Evolutionary conservation across 768 basidiomycete genomes (phyloP).

Genomic region (Postia placenta): DNA sequence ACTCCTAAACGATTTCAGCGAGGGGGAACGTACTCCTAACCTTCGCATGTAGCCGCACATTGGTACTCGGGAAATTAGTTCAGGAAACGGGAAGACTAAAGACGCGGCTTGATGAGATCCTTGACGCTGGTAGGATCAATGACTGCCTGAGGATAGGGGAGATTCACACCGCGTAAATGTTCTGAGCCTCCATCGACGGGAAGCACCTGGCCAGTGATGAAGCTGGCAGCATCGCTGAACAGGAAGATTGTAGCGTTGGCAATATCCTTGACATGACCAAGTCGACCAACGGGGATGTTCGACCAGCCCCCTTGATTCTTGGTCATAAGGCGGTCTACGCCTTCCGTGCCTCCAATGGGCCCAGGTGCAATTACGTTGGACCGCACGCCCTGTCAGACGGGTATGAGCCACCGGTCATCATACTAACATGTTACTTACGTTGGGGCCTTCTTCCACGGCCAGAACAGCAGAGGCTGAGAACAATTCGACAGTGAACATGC

Average conservation of each 20-base stretch:
- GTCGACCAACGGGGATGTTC: conserved; percentile 42
- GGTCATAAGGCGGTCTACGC: conserved; percentile 49
- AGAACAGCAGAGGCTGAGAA: conserved; percentile 61
- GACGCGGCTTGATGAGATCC: conserved; percentile 42
- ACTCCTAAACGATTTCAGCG: too few relatives aligned
- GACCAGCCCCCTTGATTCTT: conserved; percentile 9
- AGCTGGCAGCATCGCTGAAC: conserved; percentile 75
- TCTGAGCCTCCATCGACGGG: conserved; percentile 63
- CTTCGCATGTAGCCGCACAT: too few relatives aligned
- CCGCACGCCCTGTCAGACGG: conserved; percentile 56
- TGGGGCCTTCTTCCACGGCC: conserved; percentile 91
- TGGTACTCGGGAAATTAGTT: too few relatives aligned
- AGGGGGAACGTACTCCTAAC: too few relatives aligned
- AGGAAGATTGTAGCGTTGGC: conserved; percentile 73
- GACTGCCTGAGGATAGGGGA: conserved; percentile 62
- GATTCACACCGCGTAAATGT: conserved; percentile 38
- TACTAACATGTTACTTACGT: conserved; percentile 23
- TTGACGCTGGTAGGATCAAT: conserved; percentile 51
- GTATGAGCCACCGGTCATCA: not conserved
- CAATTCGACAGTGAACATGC: not conserved
- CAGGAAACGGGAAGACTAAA: conserved; percentile 20
- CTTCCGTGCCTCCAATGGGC: conserved; percentile 76
- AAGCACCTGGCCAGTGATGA: conserved; percentile 71
- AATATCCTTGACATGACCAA: conserved; percentile 55
- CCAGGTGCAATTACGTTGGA: conserved; percentile 86